These are phyloP conservation scores for Cornus controversa DNA, from an alignment of 148 eudicot species.

Conservation along the genomic window DNA sequence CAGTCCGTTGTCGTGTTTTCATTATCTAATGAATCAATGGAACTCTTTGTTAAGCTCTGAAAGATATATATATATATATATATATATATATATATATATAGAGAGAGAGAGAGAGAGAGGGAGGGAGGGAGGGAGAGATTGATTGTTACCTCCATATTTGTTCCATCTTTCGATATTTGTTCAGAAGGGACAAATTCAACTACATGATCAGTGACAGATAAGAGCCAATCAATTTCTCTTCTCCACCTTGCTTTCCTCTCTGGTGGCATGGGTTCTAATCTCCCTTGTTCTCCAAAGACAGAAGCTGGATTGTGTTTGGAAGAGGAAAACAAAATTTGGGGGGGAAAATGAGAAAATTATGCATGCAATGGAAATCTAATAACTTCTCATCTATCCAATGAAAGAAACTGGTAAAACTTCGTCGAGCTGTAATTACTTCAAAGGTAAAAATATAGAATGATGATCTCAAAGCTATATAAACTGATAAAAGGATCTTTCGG, in stretches of 20 bases:
- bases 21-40: conserved; percentile 43
- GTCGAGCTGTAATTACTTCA: neutral
- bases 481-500: too few species aligned
- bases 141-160: conserved; percentile 62
- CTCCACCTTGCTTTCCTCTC: conserved; percentile 70
- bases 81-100: too few species aligned
- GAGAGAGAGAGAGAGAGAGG: neutral
- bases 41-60: neutral
- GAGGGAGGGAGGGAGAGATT: neutral
- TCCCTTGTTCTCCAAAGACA: conserved; percentile 61
- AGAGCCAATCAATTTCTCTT: conserved; percentile 73
- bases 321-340: neutral
- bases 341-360: neutral
- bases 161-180: conserved; percentile 59
- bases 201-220: conserved; percentile 77
- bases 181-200: conserved; percentile 75
- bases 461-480: too few species aligned
- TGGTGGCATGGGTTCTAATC: conserved; percentile 63
- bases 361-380: neutral
- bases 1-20: conserved; percentile 66
- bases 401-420: neutral
- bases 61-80: too few species aligned
- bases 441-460: neutral
- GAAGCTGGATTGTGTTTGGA: conserved; percentile 53
- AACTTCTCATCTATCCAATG: neutral